Conservation (phyloP, 306 rosid genomes). For the Lathyrus oleraceus region DNA sequence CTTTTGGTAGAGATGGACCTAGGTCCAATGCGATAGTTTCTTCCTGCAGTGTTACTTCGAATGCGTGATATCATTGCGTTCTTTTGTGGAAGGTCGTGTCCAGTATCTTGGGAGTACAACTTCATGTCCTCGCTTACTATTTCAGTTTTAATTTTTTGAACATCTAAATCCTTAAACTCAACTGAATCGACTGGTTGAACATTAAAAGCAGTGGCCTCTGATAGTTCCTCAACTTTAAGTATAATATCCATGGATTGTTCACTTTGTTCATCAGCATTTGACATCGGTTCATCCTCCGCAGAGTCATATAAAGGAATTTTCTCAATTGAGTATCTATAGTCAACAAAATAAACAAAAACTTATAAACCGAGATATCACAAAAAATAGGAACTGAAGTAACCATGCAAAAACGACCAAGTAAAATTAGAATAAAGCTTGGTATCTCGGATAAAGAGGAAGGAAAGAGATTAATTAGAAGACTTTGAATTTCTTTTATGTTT, state of each 20-base stretch:
- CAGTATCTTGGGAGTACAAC: conserved; percentile 51
- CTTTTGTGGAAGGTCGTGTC: conserved; percentile 55
- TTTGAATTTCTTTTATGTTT: neutral
- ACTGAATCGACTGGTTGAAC: conserved; percentile 55
- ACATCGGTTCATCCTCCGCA: conserved; percentile 79
- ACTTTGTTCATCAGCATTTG: conserved; percentile 45
- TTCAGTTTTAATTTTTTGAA: conserved; percentile 52
- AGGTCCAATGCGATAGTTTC: conserved; percentile 68
- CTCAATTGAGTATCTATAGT: conserved; percentile 83
- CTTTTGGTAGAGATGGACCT: conserved; percentile 62
- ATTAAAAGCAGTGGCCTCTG: conserved; percentile 48
- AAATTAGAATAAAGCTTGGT: neutral
- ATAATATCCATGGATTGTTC: conserved; percentile 47
- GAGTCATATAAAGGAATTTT: conserved; percentile 94
- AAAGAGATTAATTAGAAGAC: neutral
- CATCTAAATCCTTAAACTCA: conserved; percentile 47
- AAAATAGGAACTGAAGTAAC: neutral
- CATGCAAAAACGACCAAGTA: conserved; percentile 2
- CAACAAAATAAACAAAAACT: conserved; percentile 25
- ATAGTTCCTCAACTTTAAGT: conserved; percentile 49
- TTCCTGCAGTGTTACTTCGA: conserved; percentile 60
- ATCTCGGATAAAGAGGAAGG: neutral
- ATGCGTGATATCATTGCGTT: conserved; percentile 76
- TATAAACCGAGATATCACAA: conserved; percentile 18
- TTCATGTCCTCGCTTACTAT: conserved; percentile 47